Conservation (phyloP, 768 basidiomycete genomes). For the Agaricus sinodeliciosus region DNA sequence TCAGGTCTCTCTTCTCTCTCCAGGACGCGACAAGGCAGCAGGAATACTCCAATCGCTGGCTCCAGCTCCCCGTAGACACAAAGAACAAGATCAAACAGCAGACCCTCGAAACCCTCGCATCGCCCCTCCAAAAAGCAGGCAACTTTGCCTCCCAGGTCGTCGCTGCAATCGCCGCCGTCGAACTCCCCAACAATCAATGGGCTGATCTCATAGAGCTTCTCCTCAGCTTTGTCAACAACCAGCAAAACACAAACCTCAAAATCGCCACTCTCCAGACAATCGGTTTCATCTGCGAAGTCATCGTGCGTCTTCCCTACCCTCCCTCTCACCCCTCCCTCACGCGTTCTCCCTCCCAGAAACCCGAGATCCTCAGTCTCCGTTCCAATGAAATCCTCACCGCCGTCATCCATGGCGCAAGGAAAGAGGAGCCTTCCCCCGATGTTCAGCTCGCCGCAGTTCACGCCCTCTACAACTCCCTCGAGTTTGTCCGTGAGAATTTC, state of each 20-base stretch:
- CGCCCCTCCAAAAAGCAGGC: constrained; percentile 65
- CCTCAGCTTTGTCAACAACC: constrained; percentile 79
- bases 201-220: constrained; percentile 83
- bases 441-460: constrained; percentile 92
- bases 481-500: constrained; percentile 97
- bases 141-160: constrained; percentile 90
- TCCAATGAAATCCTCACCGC: constrained; percentile 98
- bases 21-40: constrained; percentile 73
- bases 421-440: constrained; percentile 86
- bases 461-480: constrained; percentile 90
- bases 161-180: constrained; percentile 89
- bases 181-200: constrained; percentile 87
- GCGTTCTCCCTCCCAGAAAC: constrained; percentile 58
- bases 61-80: constrained; percentile 58
- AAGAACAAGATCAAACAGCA: constrained; percentile 85
- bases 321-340: constrained; percentile 1
- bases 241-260: constrained; percentile 62
- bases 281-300: constrained; percentile 94
- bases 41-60: constrained; percentile 77
- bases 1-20: constrained; percentile 12
- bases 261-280: constrained; percentile 91
- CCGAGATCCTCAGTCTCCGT: constrained; percentile 80
- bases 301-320: constrained; percentile 52
- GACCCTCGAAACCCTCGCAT: constrained; percentile 76
- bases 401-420: constrained; percentile 95